Conservation (phyloP, 2,329 filamentous ascomycete genomes). For the Epichloe elymi region DNA sequence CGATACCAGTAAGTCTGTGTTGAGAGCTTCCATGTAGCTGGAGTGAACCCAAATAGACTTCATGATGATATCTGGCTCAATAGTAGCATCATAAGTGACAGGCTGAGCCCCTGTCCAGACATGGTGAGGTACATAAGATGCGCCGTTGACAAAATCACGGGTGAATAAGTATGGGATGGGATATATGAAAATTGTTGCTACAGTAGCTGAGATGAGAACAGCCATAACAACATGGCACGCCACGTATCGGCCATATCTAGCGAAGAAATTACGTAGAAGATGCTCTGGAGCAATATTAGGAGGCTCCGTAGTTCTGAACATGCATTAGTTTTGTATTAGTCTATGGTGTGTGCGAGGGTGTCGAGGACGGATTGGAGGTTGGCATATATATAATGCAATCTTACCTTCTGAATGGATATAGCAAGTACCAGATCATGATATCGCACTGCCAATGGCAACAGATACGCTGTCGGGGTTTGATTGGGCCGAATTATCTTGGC, state of each 20-base stretch:
- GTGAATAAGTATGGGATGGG: constrained; percentile 65
- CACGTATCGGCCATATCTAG: constrained; percentile 56
- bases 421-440: constrained; percentile 5
- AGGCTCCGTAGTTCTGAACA: constrained; percentile 56
- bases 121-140: constrained; percentile 62
- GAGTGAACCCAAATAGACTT: constrained; percentile 73
- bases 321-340: background rate
- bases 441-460: background rate
- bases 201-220: constrained; percentile 59
- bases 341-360: background rate
- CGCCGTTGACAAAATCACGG: constrained; percentile 56
- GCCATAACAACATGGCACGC: constrained; percentile 62
- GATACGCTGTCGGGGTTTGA: background rate
- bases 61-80: constrained; percentile 61
- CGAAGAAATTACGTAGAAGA: constrained; percentile 50
- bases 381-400: background rate
- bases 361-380: background rate
- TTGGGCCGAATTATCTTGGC: background rate
- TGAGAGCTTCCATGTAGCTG: constrained; percentile 64
- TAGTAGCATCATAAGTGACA: constrained; percentile 35
- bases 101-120: constrained; percentile 67
- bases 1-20: constrained; percentile 48
- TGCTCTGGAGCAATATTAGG: constrained; percentile 51
- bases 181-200: constrained; percentile 58
- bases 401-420: constrained; percentile 8